These are phyloP conservation scores for Trametes versicolor DNA, from an alignment of 1,284 basidiomycete genomes.

Conservation along the genomic window DNA sequence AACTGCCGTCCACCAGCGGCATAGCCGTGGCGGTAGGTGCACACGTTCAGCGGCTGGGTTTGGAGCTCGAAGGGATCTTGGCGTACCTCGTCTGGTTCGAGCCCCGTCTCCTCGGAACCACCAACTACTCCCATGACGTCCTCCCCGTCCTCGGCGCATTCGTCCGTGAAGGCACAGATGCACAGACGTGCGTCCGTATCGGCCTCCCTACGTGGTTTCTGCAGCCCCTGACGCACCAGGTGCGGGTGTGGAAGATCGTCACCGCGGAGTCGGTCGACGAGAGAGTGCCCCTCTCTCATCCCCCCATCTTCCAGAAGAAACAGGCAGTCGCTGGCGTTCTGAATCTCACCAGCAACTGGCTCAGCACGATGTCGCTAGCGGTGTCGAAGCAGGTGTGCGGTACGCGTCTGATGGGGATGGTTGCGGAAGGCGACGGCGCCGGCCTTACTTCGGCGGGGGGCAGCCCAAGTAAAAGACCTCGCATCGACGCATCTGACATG, in stretches of 20 bases:
- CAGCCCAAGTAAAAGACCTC: not conserved
- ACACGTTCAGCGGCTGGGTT: constrained; percentile 15
- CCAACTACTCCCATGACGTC: not conserved
- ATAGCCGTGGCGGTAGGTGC: constrained; percentile 9
- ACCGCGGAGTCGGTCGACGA: not conserved
- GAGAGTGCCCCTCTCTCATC: not conserved
- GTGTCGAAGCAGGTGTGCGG: constrained; percentile 9
- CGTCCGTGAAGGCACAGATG: not conserved
- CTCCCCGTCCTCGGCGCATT: constrained; percentile 7
- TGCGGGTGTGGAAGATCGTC: constrained; percentile 10
- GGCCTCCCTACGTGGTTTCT: not conserved
- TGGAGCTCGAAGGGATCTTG: constrained; percentile 11
- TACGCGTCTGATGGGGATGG: not conserved
- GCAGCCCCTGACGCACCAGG: not conserved
- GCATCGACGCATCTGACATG: too few relatives aligned
- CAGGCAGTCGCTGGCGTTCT: not conserved
- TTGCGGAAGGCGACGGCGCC: not conserved
- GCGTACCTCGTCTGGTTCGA: constrained; percentile 2
- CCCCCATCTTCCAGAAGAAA: not conserved
- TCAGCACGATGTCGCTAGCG: not conserved
- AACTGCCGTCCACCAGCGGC: constrained; percentile 1
- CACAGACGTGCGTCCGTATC: not conserved
- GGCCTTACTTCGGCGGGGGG: not conserved
- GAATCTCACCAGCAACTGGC: constrained; percentile 17
- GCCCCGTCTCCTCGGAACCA: not conserved